Evolutionary conservation across 441 rosid genomes (phyloP), one percentile per base, ranked within the genome.

Genomic region (Pelargonium australe): DNA sequence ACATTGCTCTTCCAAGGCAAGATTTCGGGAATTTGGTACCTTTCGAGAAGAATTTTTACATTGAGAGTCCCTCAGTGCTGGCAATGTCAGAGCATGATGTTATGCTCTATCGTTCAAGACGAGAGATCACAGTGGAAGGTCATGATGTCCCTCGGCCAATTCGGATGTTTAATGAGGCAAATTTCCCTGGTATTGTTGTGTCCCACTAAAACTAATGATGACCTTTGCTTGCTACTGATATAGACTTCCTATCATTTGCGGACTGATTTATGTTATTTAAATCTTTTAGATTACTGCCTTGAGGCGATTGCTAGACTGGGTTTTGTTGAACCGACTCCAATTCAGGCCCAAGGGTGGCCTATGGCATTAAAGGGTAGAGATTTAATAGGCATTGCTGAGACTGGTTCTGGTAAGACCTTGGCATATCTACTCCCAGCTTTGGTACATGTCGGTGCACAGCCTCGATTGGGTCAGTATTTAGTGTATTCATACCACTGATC

Each of bases 361-460:
- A 90, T 95, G 99, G 99, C 98, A 51, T 80, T 95, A 44, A 92
- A 90, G 86, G 96, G 97, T 72, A 89, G 95, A 75, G 98, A 92
- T 80, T 72, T 95, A 67, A 78, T 95, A 70, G 99, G 98, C 40
- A 92, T 95, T 76, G 98, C 98, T 4, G 98, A 92, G 88, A 92
- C 98, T 43, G 98, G 97, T 69, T 95, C 98, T 71, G 99, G 99
- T 57, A 95, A 95, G 87, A 95, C 99, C 9, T 72, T 92, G 85
- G 94, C 99, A 5, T 95, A 92, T 84, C 77, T 95, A 75, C 80
- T 95, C 65, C 98, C 99, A 9, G 98, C 98, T 28, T 74, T 92
- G 81, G 95, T 95, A 49, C 99, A 95, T 83, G 88, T 92, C 16
- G 81, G 78, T 60, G 97, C 98, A 0, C 99, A 95, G 72, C 99